phyloP scores from a whole-genome alignment of 129 eudicot species.

The Artemisia annua region DNA sequence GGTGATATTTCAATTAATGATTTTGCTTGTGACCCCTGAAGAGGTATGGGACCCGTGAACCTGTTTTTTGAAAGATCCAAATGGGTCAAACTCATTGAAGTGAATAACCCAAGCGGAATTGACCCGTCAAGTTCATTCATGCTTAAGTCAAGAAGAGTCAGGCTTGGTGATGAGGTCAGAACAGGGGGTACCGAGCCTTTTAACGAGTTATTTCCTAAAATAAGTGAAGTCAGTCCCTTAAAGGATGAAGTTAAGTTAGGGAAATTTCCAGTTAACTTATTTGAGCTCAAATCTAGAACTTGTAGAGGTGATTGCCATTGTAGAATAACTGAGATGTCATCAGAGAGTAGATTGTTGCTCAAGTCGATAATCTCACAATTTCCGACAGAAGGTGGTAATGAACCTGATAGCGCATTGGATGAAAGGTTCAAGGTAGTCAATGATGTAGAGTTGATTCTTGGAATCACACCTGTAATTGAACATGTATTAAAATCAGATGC shows the following conservation, averaged over 20 bases:
- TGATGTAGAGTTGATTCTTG: slow-evolving; percentile 60
- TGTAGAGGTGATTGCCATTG: slow-evolving; percentile 66
- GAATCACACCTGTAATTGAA: slow-evolving; percentile 61
- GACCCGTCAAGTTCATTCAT: slow-evolving; percentile 67
- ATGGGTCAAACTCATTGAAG: slow-evolving; percentile 56
- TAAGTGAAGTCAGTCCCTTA: slow-evolving; percentile 53
- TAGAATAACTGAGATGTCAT: slow-evolving; percentile 42
- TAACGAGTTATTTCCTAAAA: slow-evolving; percentile 72
- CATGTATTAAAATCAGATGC: slow-evolving; percentile 8
- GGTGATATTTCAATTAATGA: slow-evolving; percentile 62
- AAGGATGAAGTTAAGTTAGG: slow-evolving; percentile 58
- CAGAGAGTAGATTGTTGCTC: slow-evolving; percentile 64
- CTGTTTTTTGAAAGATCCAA: slow-evolving; percentile 76
- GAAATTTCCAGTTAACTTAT: slow-evolving; percentile 64
- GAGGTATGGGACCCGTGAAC: slow-evolving; percentile 75
- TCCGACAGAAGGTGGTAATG: slow-evolving; percentile 66
- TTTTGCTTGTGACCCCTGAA: slow-evolving; percentile 56
- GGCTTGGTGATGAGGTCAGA: slow-evolving; percentile 46
- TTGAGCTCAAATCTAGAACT: slow-evolving; percentile 86
- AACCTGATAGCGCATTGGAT: slow-evolving; percentile 64
- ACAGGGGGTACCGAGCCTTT: slow-evolving; percentile 56
- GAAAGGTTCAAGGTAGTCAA: slow-evolving; percentile 67
- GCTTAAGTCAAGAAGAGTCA: slow-evolving; percentile 70
- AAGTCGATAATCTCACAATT: slow-evolving; percentile 64
- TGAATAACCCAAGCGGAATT: slow-evolving; percentile 69